Conservation (phyloP, 2,329 filamentous ascomycete species). For the Amylocarpus encephaloides region DNA sequence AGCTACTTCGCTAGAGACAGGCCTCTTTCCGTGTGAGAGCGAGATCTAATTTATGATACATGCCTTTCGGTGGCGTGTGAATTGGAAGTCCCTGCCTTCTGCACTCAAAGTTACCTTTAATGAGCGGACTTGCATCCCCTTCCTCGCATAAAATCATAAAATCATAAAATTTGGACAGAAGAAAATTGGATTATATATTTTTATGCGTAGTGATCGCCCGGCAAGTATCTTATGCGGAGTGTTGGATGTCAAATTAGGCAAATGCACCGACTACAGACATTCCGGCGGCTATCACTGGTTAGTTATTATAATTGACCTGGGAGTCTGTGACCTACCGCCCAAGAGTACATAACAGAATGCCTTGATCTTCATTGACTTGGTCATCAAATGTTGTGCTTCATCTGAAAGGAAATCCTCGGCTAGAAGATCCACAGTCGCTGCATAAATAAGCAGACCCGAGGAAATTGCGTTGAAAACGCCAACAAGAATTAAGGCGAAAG, state of each 20-base stretch:
- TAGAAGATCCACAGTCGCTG: slow-evolving; percentile 71
- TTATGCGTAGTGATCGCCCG: not conserved
- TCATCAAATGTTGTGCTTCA: slow-evolving; percentile 49
- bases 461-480: slow-evolving; percentile 84
- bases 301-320: no score
- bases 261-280: slow-evolving; percentile 13
- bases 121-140: no score
- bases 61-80: no score
- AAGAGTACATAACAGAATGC: slow-evolving; percentile 13
- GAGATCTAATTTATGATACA: no score
- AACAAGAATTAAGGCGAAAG: slow-evolving; percentile 69
- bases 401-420: slow-evolving; percentile 75
- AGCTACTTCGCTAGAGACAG: no score
- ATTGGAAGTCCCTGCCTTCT: no score
- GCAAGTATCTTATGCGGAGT: not conserved
- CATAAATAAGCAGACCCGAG: slow-evolving; percentile 70
- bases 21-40: no score
- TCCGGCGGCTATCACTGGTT: slow-evolving; percentile 1
- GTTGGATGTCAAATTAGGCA: not conserved
- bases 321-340: slow-evolving; percentile 4
- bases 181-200: not conserved
- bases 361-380: slow-evolving; percentile 39
- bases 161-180: not conserved
- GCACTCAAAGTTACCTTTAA: no score
- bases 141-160: no score